Base-by-base conservation (phyloP, 352 stramenopile genomes). In the Aphanomyces astaci region DNA sequence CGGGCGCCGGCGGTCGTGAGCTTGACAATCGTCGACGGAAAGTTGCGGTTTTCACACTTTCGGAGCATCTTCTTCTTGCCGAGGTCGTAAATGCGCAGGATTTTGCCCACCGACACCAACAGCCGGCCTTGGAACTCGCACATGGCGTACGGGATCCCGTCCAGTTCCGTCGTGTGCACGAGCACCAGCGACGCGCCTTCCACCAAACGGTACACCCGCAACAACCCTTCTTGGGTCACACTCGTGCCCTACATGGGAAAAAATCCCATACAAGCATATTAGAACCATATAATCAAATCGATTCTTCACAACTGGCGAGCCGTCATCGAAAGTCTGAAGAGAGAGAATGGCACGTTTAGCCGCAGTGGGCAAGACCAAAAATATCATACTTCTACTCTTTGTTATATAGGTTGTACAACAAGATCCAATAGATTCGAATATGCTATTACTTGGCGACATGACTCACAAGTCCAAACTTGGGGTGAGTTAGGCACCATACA, bases 31-130 rank as follows among this genome's bases (percentile, higher is more conserved):
- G 95, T 88, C 0, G 90, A 94, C 31, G 92, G 89, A 69, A 98
- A 97, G 31, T 89, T 92, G 67, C 90, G 91, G 69, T 97, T 96
- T 79, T 99, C 97, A 70, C 96, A 99, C 84, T 99, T 99, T 74
- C 96, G 94, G 31, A 99, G 76, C 72, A 99, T 85, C 73, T 99
- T 99, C 49, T 97, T 97, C 82, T 99, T 99, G 63, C 97, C 97
- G 51, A 99, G 80, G 71, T 99, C 97, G 79, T 99, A 99, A n/a
- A 99, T 93, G 30, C 96, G 88, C 0, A 99, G 77, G 27, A 81
- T 90, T 45, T 86, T 87, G 9, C 97, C 97, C n/a, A 99, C 88
- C 19, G 97, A 98, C 13, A 98, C 97, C 22, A 99, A 80, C 24
- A 99, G 77, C 24, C 96, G 82, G 24, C 96, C 97, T 71, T 99